Evolutionary conservation across 345 rosid genomes (phyloP).

Genomic region (Salix brachista): DNA sequence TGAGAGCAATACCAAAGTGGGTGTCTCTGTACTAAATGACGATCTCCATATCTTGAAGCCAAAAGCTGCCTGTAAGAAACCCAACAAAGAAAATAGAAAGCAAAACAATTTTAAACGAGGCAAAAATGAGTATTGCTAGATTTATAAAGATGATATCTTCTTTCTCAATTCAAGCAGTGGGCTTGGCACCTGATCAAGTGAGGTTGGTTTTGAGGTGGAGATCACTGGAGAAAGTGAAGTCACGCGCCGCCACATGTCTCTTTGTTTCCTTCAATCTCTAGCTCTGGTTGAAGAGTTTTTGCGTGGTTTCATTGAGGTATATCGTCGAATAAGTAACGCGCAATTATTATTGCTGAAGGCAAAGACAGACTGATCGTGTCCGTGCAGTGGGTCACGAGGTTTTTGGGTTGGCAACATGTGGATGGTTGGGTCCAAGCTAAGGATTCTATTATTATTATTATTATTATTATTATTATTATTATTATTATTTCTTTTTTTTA

Average conservation of each 20-base stretch:
- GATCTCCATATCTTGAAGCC: conserved; percentile 38
- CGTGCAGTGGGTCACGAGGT: too few species aligned
- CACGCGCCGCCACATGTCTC: conserved; percentile 78
- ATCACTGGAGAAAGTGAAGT: conserved; percentile 54
- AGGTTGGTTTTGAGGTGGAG: conserved; percentile 42
- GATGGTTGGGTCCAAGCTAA: too few species aligned
- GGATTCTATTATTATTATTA: too few species aligned
- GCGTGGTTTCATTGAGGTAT: conserved; percentile 22
- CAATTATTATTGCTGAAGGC: background rate
- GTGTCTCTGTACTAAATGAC: conserved; percentile 30
- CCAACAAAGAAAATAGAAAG: background rate
- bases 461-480: too few species aligned
- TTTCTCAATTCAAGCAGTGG: background rate
- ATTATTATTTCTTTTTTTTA: too few species aligned
- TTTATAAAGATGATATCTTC: background rate
- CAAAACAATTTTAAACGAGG: background rate
- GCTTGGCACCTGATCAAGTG: conserved; percentile 38
- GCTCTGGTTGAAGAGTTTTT: background rate
- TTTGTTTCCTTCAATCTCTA: background rate
- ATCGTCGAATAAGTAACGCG: conserved; percentile 34
- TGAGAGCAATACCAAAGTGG: conserved; percentile 36
- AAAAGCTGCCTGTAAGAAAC: conserved; percentile 32
- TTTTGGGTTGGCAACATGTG: background rate
- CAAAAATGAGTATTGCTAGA: background rate
- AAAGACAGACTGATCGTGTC: too few species aligned